Conservation (phyloP, 208 protist species). For the Porcisia hertigi region DNA sequence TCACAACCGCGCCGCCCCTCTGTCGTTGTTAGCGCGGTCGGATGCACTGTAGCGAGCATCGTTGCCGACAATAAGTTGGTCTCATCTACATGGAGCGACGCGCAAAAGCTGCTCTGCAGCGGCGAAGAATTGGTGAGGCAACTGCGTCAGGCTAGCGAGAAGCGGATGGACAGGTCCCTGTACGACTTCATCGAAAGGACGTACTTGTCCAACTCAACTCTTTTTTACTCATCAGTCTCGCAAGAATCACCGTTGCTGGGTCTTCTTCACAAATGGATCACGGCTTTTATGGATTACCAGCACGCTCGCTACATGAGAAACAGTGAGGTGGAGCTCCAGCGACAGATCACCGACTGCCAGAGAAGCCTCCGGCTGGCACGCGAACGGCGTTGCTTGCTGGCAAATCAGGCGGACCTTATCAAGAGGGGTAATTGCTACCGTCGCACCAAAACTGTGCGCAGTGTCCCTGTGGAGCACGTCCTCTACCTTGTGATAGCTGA, state of each 20-base stretch:
- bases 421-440: conserved; percentile 27
- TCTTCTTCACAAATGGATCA: conserved; percentile 56
- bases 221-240: conserved; percentile 16
- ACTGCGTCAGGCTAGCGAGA: conserved; percentile 14
- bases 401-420: conserved; percentile 35
- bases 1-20: conserved; percentile 18
- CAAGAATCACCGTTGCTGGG: conserved; percentile 30
- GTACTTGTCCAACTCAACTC: conserved; percentile 15
- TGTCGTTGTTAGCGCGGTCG: conserved; percentile 12
- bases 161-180: conserved; percentile 13
- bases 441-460: conserved; percentile 23
- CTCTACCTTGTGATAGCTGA: conserved; percentile 33
- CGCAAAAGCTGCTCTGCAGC: conserved; percentile 15
- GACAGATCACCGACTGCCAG: conserved; percentile 38
- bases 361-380: conserved; percentile 27
- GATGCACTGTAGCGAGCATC: conserved; percentile 26
- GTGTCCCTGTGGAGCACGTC: conserved; percentile 29
- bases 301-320: conserved; percentile 34
- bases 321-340: conserved; percentile 36
- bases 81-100: conserved; percentile 25
- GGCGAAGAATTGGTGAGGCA: conserved; percentile 16
- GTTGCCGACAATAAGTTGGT: conserved; percentile 10
- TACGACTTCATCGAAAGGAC: conserved; percentile 16
- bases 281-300: conserved; percentile 57
- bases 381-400: conserved; percentile 29